Base-by-base conservation (phyloP, 2,329 filamentous ascomycete species). In the Pseudocercospora pini-densiflorae region DNA sequence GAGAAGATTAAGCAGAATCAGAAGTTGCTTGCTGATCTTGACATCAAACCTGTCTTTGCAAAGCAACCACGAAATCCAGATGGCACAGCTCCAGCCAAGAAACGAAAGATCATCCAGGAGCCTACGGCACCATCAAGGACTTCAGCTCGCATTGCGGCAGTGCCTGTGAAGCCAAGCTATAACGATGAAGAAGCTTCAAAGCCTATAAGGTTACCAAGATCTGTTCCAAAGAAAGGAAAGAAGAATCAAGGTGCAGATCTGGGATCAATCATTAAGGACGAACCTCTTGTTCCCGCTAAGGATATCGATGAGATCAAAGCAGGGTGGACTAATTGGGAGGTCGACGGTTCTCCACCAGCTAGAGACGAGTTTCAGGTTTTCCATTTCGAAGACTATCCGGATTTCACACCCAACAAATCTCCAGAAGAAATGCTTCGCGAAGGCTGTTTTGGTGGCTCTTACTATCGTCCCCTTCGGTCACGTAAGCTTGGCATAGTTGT, bases 401-500 rank as follows among this genome's bases (percentile, higher is more conserved):
- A 69, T 27, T 87, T 87, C 72, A 78, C 74, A 1, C 85, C 85
- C 2, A 87, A 87, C 72, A 86, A 86, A 69, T 83, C 83, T 0
- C 85, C 85, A 4, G 80, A 81, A 61, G 82, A 83, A 62, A 82
- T 87, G 68, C 77, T 86, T 12, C 79, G 81, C 21, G 83, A 86
- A 75, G 84, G 85, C 54, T 80, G 79, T 63, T 86, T 86, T 68
- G 85, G 85, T 10, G 85, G 84, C 16, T 79, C 79, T 0, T 86
- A 85, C 71, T 86, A 82, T 75, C 80, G 84, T 0, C 83, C 83
- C 0, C 75, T 86, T 3, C 78, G 79, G 63, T 85, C 83, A 3
- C 75, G 77, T 19, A 78, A 75, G 10, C 78, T 86, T 0, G 76
- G 76, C 9, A 77, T 78, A 1, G 80, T 80, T 0, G 71, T 87